phyloP scores from a whole-genome alignment of 1,139 yeast species.

The Candida pseudocylindracea region DNA sequence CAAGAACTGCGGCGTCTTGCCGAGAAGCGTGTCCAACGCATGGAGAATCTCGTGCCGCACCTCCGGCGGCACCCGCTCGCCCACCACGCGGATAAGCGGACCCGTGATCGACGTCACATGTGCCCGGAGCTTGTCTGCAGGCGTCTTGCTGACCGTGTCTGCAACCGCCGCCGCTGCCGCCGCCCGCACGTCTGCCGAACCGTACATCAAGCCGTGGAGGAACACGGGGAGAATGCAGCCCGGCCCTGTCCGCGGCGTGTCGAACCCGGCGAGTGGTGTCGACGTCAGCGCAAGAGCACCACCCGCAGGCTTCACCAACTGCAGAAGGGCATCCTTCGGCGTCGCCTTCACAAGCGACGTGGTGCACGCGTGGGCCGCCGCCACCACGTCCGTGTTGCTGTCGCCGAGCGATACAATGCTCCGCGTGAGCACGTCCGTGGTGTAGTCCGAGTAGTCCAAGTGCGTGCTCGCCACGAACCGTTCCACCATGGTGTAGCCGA shows the following conservation, averaged over 20 bases:
- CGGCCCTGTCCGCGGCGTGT: conserved; percentile 60
- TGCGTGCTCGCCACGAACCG: conserved; percentile 16
- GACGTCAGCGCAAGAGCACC: conserved; percentile 62
- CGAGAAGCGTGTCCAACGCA: conserved; percentile 60
- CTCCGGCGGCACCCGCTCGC: conserved; percentile 81
- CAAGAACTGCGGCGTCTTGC: conserved; percentile 74
- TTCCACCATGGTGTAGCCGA: not conserved
- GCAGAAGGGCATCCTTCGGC: conserved; percentile 24
- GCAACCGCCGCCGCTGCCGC: conserved; percentile 78
- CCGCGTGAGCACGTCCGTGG: conserved; percentile 52
- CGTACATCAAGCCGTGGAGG: conserved; percentile 91
- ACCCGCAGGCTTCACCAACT: conserved; percentile 47
- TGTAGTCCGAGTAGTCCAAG: conserved; percentile 53
- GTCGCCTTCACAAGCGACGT: conserved; percentile 46
- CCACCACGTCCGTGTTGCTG: conserved; percentile 36
- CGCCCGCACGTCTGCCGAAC: conserved; percentile 68
- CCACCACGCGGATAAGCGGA: conserved; percentile 93
- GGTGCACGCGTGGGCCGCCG: conserved; percentile 48
- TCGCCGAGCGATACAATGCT: conserved; percentile 61
- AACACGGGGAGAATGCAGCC: conserved; percentile 76
- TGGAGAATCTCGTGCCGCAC: conserved; percentile 80
- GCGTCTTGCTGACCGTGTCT: conserved; percentile 69
- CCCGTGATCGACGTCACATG: conserved; percentile 91
- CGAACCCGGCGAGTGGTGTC: conserved; percentile 37
- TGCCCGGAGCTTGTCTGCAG: conserved; percentile 59